Evolutionary conservation across 2,329 filamentous ascomycete genomes (phyloP), one percentile per base, ranked within the genome.

Genomic region (Orbilia brochopaga): DNA sequence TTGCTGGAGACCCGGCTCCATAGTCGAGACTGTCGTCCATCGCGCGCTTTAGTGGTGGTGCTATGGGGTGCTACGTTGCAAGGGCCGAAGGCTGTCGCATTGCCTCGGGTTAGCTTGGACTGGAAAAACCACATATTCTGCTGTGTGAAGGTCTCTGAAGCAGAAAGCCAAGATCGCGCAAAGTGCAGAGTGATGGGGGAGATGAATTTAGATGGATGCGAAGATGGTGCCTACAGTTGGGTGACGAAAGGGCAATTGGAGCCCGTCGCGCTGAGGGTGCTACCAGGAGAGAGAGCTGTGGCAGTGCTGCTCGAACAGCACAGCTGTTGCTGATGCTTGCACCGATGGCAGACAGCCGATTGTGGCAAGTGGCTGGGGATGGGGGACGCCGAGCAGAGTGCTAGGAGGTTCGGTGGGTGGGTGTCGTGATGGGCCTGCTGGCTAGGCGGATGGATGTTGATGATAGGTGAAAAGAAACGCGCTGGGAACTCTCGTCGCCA

Each of bases 11-110:
- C 1, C 65, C 65, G 24, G 37, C n/a, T 21, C 46, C 46, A 15
- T 64, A 70, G 24, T 70, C 66, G 30, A 70, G 50, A 52, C 59
- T 54, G 53, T 70, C 66, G 19, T 70, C 66, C 66, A 70, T 70
- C 63, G 54, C 56, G 52, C 10, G 15, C 42, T 54, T 15, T 10
- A 27, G 11, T 13, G n/a, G 21, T 10, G 27, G 11, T 13, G n/a
- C 37, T 42, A 17, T 42, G 11, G 37, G 11, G 37, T 42, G 15
- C 37, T 17, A 23, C 46, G 15, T 13, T 27, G 46, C 46, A 51
- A 51, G 2, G n/a, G 37, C 37, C 5, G 37, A n/a, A n/a, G 37
- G 37, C 37, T 13, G 37, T 42, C 37, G 37, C 37, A 42, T 42
- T 42, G 37, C 37, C 37, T 42, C 37, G 3, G 37, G n/a, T 42